Base-by-base conservation (phyloP, 73 alveolate genomes). In the Paramecium biaurelia region DNA sequence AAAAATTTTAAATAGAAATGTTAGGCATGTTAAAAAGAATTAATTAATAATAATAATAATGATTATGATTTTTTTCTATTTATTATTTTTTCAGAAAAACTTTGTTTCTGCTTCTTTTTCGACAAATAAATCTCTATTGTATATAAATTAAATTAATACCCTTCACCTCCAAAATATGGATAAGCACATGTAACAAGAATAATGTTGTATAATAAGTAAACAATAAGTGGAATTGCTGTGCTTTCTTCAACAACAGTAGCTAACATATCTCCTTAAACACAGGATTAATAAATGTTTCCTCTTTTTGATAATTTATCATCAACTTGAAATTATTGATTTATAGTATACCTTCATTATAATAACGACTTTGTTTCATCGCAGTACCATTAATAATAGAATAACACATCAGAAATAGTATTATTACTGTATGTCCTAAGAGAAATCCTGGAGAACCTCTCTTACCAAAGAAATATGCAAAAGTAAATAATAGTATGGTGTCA, bases 381-480 rank as follows among this genome's bases (percentile, higher is more conserved):
- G 89, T 76, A 14, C 89, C 89, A 24, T 76, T 38, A 15, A 76
- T 76, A 14, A 76, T 41, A 11, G 89, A 76, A 21, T 35, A 38
- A 21, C 38, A 37, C 70, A 76, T 76, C 18, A 38, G 6, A 21
- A 76, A 38, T 26, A 76, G 7, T 32, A 35, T 76, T 15, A 32
- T 37, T 8, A 76, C n/a, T 76, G 41, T 21, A 21, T 38, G 63
- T 37, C 89, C 89, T 37, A 76, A 76, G 12, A 76, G 23, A 38
- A 76, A 76, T 35, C 89, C 89, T 20, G 89, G 89, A 32, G 89
- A 38, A 8, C 89, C 89, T 41, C 68, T 37, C 15, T 76, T 76
- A 0, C 89, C 89, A 76, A 76, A 76, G 89, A 76, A 76, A 37
- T 37, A 76, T 35, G 70, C 89, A 41, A 76, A 76, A 32, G 20